Evolutionary conservation across 1,139 yeast genomes (phyloP), one percentile per base, ranked within the genome.

Genomic region (Chernovozyma aurita): DNA sequence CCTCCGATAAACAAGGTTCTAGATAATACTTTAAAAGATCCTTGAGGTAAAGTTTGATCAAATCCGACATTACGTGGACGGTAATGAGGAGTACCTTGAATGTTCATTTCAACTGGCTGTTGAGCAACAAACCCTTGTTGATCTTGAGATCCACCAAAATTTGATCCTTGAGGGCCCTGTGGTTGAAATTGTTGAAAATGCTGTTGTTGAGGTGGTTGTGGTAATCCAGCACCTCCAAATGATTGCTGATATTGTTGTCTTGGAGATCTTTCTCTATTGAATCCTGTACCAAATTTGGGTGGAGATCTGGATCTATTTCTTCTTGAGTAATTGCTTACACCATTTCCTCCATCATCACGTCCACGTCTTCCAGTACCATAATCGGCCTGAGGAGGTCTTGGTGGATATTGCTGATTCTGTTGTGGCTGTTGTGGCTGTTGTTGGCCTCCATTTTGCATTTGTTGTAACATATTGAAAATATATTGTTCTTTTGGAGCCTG

Each of bases 1-100:
- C 97, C 97, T 36, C 98, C 98, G 43, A 92, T 78, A 53, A 92
- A 92, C 41, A 92, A 67, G 0, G 98, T 92, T 63, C 98, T 80
- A 36, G 95, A 84, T 48, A 76, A 74, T 3, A 90, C 96, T 54
- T 85, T 85, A 48, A 92, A 76, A 26, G 85, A 73, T 28, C 90
- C 95, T 40, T 79, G 78, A 2, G 96, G 95, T 37, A 88, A 62
- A 17, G 78, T 63, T 29, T 75, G 72, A 55, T 87, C 96, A 53
- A 74, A 75, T 12, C 80, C 75, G 28, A 85, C 80, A 42, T 77
- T 78, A 53, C 80, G 80, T 25, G 82, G 81, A 58, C 94, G 78
- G 57, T 66, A 83, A 56, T 84, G 88, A 5, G 85, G 80, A 37
- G 78, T 80, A 3, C 83, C 82, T 32, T 83, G 86, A 13, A 70